phyloP scores from a whole-genome alignment of 2,329 filamentous ascomycete species.

The Aureobasidium melanogenum region DNA sequence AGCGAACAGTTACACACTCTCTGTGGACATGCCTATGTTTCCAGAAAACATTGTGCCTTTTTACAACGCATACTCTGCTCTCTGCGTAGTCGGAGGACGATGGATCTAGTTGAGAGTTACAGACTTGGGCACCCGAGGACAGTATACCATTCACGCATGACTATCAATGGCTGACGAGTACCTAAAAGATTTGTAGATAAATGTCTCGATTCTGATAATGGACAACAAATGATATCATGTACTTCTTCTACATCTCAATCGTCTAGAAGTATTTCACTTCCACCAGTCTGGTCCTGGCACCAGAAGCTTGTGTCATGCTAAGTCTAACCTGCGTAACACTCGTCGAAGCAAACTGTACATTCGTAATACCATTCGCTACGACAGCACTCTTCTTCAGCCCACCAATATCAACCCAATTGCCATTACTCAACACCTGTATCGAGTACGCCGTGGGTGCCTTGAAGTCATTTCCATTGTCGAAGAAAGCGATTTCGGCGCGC shows the following conservation, averaged over 20 bases:
- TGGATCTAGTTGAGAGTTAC: too few relatives aligned
- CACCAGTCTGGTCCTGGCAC: conserved; percentile 27
- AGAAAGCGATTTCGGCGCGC: conserved; percentile 31
- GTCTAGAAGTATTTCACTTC: conserved; percentile 30
- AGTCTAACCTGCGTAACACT: conserved; percentile 24
- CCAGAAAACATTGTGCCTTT: too few relatives aligned
- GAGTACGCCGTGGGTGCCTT: conserved; percentile 24
- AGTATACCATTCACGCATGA: too few relatives aligned
- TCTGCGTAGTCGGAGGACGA: too few relatives aligned
- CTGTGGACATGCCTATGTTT: too few relatives aligned
- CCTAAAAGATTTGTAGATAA: too few relatives aligned
- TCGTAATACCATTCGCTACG: conserved; percentile 31
- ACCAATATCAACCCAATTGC: conserved; percentile 24
- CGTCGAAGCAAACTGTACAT: conserved; percentile 23
- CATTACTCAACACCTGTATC: conserved; percentile 21
- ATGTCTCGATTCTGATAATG: too few relatives aligned
- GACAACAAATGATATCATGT: neutral
- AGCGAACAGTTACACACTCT: too few relatives aligned
- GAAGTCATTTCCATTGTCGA: conserved; percentile 23
- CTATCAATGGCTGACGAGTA: too few relatives aligned
- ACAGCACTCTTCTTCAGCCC: conserved; percentile 16
- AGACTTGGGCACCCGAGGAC: too few relatives aligned
- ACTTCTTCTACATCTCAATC: neutral
- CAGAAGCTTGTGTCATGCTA: conserved; percentile 25
- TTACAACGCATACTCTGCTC: too few relatives aligned